phyloP scores from a whole-genome alignment of 495 filamentous ascomycete genomes.

The Penicillium samsonianum region DNA sequence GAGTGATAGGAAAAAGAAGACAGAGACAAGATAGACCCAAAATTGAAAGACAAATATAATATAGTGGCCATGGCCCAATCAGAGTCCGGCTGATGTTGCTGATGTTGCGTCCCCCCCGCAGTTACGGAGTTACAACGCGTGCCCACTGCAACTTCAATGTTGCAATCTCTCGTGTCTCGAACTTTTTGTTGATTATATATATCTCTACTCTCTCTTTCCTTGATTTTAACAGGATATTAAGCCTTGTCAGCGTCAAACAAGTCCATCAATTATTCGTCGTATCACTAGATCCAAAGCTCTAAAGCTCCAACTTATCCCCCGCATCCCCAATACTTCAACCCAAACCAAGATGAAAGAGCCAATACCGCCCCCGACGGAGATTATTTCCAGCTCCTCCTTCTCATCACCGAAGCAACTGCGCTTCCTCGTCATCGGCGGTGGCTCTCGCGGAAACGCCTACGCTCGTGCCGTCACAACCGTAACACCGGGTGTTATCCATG shows the following conservation, averaged over 20 bases:
- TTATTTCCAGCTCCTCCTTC: neutral
- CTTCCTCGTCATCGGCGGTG: conserved; percentile 84
- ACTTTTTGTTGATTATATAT: neutral
- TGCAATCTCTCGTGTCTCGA: conserved; percentile 5
- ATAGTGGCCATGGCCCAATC: conserved; percentile 17
- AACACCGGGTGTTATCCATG: conserved; percentile 64
- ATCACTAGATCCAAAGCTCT: conserved; percentile 7
- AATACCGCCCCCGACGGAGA: conserved; percentile 14
- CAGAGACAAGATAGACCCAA: neutral
- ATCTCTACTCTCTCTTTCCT: neutral
- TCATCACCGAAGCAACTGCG: conserved; percentile 31
- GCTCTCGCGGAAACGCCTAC: conserved; percentile 79
- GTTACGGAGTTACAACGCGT: neutral
- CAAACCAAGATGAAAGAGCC: conserved; percentile 32
- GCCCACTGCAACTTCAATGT: no score
- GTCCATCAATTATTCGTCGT: neutral
- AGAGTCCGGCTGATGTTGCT: conserved; percentile 11
- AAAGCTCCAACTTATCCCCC: conserved; percentile 7
- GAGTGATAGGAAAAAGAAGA: neutral
- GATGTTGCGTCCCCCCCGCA: conserved; percentile 14
- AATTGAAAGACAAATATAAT: neutral
- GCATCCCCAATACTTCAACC: neutral
- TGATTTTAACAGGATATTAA: neutral
- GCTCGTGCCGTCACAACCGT: conserved; percentile 62
- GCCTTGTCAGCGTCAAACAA: neutral